These are phyloP conservation scores for Yamagishiella unicocca DNA, from an alignment of 139 green algal genomes.

Conservation along the genomic window DNA sequence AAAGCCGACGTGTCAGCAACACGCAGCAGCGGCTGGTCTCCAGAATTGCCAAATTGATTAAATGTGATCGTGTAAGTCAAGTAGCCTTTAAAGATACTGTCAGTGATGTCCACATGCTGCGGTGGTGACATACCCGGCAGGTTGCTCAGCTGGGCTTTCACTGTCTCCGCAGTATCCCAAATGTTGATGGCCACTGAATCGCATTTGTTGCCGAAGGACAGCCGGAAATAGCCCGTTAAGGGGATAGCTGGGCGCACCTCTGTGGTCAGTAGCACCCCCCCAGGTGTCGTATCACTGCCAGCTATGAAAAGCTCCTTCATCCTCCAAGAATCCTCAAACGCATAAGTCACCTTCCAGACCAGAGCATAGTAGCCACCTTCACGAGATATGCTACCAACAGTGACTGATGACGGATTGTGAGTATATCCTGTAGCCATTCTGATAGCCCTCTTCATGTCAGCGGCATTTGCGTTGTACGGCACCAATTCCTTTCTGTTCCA, in stretches of 20 bases:
- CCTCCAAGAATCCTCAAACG: background rate
- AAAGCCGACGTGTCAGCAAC: background rate
- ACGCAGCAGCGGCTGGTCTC: constrained; percentile 24
- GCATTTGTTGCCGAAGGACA: constrained; percentile 6
- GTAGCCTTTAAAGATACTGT: background rate
- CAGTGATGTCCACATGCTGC: background rate
- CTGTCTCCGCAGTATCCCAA: background rate
- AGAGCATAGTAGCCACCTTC: constrained; percentile 32
- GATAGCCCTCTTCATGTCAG: background rate
- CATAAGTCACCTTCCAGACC: constrained; percentile 32
- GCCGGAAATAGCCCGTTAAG: background rate
- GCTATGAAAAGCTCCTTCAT: background rate
- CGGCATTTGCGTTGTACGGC: constrained; percentile 1
- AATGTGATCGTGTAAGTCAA: constrained; percentile 38
- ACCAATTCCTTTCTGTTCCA: background rate
- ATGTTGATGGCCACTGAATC: background rate
- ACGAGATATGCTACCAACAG: background rate
- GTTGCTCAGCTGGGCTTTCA: background rate
- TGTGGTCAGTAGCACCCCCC: background rate
- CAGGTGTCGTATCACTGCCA: background rate
- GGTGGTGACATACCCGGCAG: background rate
- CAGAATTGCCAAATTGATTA: constrained; percentile 30
- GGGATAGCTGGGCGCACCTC: background rate
- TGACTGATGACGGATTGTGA: background rate
- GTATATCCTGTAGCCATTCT: background rate